A percentile compares a stretch with the other conserved stretches of the same genome.
Conservation (phyloP, 768 basidiomycete genomes). For the Xerocomus brunneocitrinus region DNA sequence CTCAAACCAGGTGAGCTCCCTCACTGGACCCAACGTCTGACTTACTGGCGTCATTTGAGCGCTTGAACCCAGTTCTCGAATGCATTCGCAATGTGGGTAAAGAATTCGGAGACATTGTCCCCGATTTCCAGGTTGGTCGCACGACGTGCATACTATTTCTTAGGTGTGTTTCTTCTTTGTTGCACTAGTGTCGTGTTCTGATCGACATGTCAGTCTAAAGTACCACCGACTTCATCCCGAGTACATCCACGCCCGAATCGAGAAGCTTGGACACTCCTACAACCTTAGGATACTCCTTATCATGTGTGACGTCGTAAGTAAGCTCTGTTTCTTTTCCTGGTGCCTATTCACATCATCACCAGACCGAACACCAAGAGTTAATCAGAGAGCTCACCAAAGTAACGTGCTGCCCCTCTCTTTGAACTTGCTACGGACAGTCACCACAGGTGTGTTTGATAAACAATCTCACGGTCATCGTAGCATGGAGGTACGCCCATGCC, state of each 20-base stretch:
- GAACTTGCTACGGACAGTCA: slow-evolving; percentile 1
- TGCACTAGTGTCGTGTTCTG: background rate
- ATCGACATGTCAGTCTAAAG: slow-evolving; percentile 53
- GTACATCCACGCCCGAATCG: slow-evolving; percentile 89
- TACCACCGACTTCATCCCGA: slow-evolving; percentile 98
- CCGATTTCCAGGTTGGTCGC: slow-evolving; percentile 93
- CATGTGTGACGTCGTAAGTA: slow-evolving; percentile 84
- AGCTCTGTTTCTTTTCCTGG: background rate
- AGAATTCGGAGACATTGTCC: slow-evolving; percentile 90
- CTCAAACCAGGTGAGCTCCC: slow-evolving; percentile 46
- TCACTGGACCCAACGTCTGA: background rate
- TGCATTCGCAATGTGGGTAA: slow-evolving; percentile 84
- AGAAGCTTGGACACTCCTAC: slow-evolving; percentile 77
- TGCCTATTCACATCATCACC: background rate
- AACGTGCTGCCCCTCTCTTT: slow-evolving; percentile 7
- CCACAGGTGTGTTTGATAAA: slow-evolving; percentile 80
- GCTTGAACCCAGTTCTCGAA: slow-evolving; percentile 86
- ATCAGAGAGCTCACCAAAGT: slow-evolving; percentile 93
- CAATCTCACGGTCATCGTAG: slow-evolving; percentile 86
- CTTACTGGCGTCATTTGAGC: slow-evolving; percentile 37
- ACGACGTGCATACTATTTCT: slow-evolving; percentile 92
- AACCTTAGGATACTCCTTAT: slow-evolving; percentile 82
- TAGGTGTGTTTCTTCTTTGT: slow-evolving; percentile 46
- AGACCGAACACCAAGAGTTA: slow-evolving; percentile 89
- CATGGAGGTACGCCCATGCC: slow-evolving; percentile 68